Base-by-base conservation (phyloP, 257 asterid species). In the Solanum chiquidenum region DNA sequence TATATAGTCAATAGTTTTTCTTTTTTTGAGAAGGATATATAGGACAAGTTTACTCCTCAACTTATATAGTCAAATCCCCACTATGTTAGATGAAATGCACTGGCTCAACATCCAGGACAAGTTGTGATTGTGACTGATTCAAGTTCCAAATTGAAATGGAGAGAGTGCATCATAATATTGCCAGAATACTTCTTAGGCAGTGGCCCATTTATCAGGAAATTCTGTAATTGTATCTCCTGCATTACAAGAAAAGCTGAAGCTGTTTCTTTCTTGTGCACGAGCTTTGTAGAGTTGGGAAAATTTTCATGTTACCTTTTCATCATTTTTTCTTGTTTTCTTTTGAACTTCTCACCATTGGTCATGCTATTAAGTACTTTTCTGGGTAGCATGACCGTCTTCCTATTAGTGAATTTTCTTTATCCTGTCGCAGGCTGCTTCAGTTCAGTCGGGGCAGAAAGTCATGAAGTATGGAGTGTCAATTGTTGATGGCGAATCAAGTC, bases 381-480 rank as follows among this genome's bases (percentile, higher is more conserved):
- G 40, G 64, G 42, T 80, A 16, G 25, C 16, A 80, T 80, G 68
- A 23, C 58, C 55, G 73, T 71, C 69, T 85, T 85, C 73, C 86
- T 9, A 82, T 83, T 62, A 77, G 25, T 74, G 49, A 33, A 88
- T 86, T n/a, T 12, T 68, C 77, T 31, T 49, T 84, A 83, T 89
- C 66, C 87, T 88, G 73, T 89, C 90, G 87, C 93, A 96, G 99
- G 87, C 96, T 86, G 95, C 95, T 92, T 95, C 99, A 46, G 97
- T 91, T 88, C 93, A 93, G 89, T 88, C 98, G 23, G 97, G 97
- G 35, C 95, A 94, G 92, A 94, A 91, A 90, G 91, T 93, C 77
- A 95, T 96, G 98, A 93, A 90, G 62, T 92, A 94, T 90, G 99
- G 99, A 83, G 95, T 93, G 86, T 92, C 93, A 7, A 93, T 93